Evolutionary conservation across 139 green algal genomes (phyloP).

Genomic region (Monoraphidium neglectum): DNA sequence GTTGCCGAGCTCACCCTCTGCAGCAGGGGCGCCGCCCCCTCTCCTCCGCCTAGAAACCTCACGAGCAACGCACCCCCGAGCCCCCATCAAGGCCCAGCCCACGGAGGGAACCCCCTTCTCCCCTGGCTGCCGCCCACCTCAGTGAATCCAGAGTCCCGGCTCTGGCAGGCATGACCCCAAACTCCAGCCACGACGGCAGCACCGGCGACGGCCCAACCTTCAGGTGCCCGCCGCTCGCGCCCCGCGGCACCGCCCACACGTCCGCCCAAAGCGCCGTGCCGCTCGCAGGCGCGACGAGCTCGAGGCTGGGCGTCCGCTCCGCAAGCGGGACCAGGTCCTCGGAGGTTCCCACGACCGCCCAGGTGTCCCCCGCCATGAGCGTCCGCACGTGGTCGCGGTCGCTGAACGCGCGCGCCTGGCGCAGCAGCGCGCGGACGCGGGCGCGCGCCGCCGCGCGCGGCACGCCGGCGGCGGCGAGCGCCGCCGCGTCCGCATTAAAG

Average conservation of each 20-base stretch:
- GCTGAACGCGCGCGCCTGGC: constrained; percentile 69
- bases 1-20: no score
- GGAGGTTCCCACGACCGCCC: constrained; percentile 67
- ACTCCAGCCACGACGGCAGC: constrained; percentile 79
- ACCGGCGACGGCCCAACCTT: constrained; percentile 59
- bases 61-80: background rate
- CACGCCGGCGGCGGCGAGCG: constrained; percentile 47
- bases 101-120: background rate
- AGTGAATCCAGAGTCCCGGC: constrained; percentile 6
- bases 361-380: constrained; percentile 70
- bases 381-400: constrained; percentile 66
- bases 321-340: constrained; percentile 56
- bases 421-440: constrained; percentile 42
- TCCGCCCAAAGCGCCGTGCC: constrained; percentile 80
- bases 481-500: constrained; percentile 44
- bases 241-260: constrained; percentile 67
- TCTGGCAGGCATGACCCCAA: constrained; percentile 52
- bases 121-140: background rate
- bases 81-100: background rate
- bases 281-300: constrained; percentile 60
- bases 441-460: constrained; percentile 5
- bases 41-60: background rate
- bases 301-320: constrained; percentile 42
- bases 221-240: constrained; percentile 42
- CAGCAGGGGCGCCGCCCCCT: no score